phyloP scores from a whole-genome alignment of 805 yeast species.

The Lachancea fermentati region DNA sequence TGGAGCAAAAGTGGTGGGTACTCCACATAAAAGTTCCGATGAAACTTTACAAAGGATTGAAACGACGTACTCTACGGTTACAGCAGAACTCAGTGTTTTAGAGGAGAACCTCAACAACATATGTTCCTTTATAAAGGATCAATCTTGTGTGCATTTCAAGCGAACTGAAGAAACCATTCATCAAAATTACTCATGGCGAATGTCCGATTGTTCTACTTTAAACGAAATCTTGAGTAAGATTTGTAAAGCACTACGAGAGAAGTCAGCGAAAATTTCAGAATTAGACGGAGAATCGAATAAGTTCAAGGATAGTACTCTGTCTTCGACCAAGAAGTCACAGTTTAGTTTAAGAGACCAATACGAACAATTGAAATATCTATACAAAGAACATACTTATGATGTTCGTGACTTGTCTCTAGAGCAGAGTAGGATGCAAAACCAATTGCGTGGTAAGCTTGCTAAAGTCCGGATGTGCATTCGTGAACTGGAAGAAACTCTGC shows the following conservation, averaged over 20 bases:
- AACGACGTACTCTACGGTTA: conserved; percentile 21
- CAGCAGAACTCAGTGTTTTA: conserved; percentile 33
- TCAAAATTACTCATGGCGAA: conserved; percentile 35
- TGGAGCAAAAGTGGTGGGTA: conserved; percentile 15
- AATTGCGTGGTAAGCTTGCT: conserved; percentile 21
- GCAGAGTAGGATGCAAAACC: conserved; percentile 19
- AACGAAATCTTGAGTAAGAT: no score
- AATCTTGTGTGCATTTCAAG: conserved; percentile 19
- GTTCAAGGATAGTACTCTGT: no score
- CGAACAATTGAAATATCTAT: conserved; percentile 11
- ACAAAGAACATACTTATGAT: conserved; percentile 5
- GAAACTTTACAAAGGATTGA: conserved; percentile 19
- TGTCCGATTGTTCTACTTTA: conserved; percentile 30
- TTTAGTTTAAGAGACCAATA: conserved; percentile 1
- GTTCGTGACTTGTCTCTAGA: conserved; percentile 18
- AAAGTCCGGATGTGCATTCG: conserved; percentile 12
- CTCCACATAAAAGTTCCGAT: conserved; percentile 14
- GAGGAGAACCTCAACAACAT: conserved; percentile 28
- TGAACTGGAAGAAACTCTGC: conserved; percentile 16
- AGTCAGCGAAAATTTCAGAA: no score
- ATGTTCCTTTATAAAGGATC: conserved; percentile 31
- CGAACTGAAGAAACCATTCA: conserved; percentile 28
- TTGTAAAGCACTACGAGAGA: no score
- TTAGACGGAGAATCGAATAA: no score
- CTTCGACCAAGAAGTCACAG: not conserved